Base-by-base conservation (phyloP, 2,329 filamentous ascomycete species). In the Xylaria sp. region DNA sequence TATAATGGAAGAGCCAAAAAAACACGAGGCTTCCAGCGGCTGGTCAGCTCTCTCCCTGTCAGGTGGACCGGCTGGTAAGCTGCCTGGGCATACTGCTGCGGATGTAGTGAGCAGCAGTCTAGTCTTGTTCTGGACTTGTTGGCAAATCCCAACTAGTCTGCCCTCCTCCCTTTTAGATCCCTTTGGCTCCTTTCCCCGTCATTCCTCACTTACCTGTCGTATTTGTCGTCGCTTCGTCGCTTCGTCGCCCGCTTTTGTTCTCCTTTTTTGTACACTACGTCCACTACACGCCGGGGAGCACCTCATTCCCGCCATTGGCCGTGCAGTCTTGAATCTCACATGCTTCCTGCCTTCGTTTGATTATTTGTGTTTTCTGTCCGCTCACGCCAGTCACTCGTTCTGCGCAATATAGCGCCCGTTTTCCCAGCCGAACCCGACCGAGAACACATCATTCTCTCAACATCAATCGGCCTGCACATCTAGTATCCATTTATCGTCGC, bases 21-120 rank as follows among this genome's bases (percentile, higher is more conserved):
- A 67, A 69, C 67, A 69, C 67, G 67, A 69, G 65, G 61, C 67
- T 67, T 49, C 53, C 31, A 54, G 64, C 60, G 61, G 63, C 67
- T 61, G 67, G 60, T 61, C 61, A 64, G 67, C 67, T 64, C 50
- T 50, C 63, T 63, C 63, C 45, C 47, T 58, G 44, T 39, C 47
- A 11, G 44, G 56, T 50, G 44, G 56, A 45, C 20, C n/a, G 20
- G n/a, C 31, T 53, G 17, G 33, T 42, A n/a, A 29, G 31, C 38
- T 22, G 11, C 36, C 11, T 15, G 11, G 11, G 11, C 17, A 38
- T 38, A 38, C 10, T 13, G 13, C n/a, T n/a, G n/a, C n/a, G n/a
- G n/a, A n/a, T n/a, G n/a, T n/a, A n/a, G n/a, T n/a, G 25, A 42
- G 33, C 49, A 39, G 31, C 36, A 17, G n/a, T 31, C 47, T 50